These are phyloP conservation scores for Cladosporium halotolerans DNA, from an alignment of 2,329 filamentous ascomycete genomes.

Conservation along the genomic window DNA sequence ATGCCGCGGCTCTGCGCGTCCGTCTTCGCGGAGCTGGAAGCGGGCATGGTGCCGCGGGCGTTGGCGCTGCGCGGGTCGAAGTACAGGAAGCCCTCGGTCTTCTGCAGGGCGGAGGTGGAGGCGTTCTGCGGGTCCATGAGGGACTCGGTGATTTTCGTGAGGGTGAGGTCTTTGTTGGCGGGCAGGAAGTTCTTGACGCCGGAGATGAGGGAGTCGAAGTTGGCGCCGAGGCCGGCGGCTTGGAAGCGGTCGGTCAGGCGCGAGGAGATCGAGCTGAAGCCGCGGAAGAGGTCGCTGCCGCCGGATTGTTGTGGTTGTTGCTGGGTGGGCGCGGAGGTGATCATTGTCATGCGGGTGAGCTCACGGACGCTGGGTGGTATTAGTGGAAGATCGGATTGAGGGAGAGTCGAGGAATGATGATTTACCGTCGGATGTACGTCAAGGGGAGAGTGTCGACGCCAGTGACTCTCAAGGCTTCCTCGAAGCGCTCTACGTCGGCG, in stretches of 20 bases:
- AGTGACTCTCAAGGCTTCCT: constrained; percentile 69
- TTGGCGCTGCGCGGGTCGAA: constrained; percentile 94
- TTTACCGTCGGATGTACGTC: constrained; percentile 76
- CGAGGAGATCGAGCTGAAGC: constrained; percentile 85
- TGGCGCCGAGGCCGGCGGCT: constrained; percentile 76
- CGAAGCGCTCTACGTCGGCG: constrained; percentile 77
- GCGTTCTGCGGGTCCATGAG: constrained; percentile 94
- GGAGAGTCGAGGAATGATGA: constrained; percentile 22
- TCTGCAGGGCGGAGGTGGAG: constrained; percentile 84
- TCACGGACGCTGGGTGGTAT: constrained; percentile 63
- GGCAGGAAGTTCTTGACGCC: constrained; percentile 99
- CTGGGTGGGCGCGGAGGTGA: constrained; percentile 72
- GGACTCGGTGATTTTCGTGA: constrained; percentile 96
- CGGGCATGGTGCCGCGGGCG: constrained; percentile 84
- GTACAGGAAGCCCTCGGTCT: constrained; percentile 94
- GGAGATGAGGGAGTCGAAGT: constrained; percentile 89
- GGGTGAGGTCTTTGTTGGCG: constrained; percentile 85
- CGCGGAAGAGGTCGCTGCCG: constrained; percentile 78
- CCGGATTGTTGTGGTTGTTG: constrained; percentile 47
- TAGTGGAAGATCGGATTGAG: neutral
- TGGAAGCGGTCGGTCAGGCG: constrained; percentile 91
- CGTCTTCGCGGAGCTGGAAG: constrained; percentile 50
- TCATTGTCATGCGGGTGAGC: constrained; percentile 96
- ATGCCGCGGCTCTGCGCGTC: constrained; percentile 51
- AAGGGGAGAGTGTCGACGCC: constrained; percentile 73